Evolutionary conservation across 2,329 filamentous ascomycete genomes (phyloP).

Genomic region (Alternaria arborescens): DNA sequence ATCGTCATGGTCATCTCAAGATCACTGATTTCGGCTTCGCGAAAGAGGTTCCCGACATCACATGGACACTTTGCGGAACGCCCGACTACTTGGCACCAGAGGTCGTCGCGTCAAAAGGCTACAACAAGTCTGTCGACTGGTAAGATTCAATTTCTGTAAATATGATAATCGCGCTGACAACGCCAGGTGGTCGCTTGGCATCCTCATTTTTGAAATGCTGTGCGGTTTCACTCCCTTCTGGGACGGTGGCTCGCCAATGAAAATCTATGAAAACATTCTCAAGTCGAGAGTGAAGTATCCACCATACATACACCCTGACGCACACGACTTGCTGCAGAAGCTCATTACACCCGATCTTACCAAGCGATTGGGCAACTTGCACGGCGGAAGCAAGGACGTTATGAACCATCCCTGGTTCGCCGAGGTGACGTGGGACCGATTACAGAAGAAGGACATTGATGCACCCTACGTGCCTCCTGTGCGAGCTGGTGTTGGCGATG

Average conservation of each 20-base stretch:
- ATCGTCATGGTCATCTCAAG: conserved; percentile 92
- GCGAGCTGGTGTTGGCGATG: conserved; percentile 90
- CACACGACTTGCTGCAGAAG: conserved; percentile 88
- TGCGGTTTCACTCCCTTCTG: conserved; percentile 99
- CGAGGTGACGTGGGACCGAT: conserved; percentile 95
- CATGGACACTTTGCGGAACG: conserved; percentile 97
- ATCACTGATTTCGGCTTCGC: conserved; percentile 99
- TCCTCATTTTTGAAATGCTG: conserved; percentile 99
- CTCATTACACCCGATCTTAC: conserved; percentile 95
- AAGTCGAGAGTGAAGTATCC: conserved; percentile 97
- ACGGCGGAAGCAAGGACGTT: conserved; percentile 88
- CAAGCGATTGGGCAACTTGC: conserved; percentile 92
- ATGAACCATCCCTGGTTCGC: conserved; percentile 97
- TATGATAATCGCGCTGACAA: conserved; percentile 15
- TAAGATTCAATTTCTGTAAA: conserved; percentile 59
- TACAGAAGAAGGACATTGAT: conserved; percentile 96
- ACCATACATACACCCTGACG: conserved; percentile 92
- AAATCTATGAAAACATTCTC: conserved; percentile 99
- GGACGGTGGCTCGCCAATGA: conserved; percentile 97
- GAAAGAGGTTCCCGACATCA: conserved; percentile 98
- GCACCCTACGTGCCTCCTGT: conserved; percentile 97
- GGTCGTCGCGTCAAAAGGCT: conserved; percentile 98
- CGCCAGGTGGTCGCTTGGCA: conserved; percentile 93
- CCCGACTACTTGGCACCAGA: conserved; percentile 97
- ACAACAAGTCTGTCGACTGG: conserved; percentile 99